Percentiles rank a stretch among this genome's conserved stretches.
Evolutionary conservation across 305 asterid genomes (phyloP).

Genomic region (Solanum hybrid): DNA sequence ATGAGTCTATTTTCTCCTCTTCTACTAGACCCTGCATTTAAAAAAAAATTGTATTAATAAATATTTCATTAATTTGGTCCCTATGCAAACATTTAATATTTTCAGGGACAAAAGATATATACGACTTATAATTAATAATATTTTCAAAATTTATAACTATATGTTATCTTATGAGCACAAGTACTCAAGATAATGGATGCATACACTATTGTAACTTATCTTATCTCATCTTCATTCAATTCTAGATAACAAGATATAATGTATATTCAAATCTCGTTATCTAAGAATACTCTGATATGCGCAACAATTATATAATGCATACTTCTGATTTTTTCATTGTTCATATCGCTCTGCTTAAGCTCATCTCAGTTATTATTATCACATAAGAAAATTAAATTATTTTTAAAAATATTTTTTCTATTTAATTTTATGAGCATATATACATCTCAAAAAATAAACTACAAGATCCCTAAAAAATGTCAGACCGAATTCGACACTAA

Average conservation of each 20-base stretch:
- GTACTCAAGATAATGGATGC: background rate
- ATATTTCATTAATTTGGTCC: background rate
- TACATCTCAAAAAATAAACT: too few species aligned
- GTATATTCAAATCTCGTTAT: background rate
- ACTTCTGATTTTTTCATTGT: background rate
- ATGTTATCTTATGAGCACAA: background rate
- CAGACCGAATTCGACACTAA: background rate
- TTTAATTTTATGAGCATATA: too few species aligned
- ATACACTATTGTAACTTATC: background rate
- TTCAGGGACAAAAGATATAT: background rate
- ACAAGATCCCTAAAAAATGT: too few species aligned
- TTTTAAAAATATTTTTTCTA: too few species aligned
- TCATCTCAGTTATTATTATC: background rate
- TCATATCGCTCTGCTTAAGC: background rate
- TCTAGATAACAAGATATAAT: background rate
- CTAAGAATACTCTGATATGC: background rate
- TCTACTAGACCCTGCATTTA: slow-evolving; percentile 28
- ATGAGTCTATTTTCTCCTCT: slow-evolving; percentile 41
- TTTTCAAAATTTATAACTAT: background rate
- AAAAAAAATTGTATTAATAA: background rate
- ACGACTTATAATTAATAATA: background rate
- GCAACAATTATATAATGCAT: too few species aligned
- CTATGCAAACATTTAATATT: background rate
- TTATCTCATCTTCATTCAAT: background rate
- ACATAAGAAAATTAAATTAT: background rate